Conservation (phyloP, 1,139 yeast species). For the Candida buenavistaensis region DNA sequence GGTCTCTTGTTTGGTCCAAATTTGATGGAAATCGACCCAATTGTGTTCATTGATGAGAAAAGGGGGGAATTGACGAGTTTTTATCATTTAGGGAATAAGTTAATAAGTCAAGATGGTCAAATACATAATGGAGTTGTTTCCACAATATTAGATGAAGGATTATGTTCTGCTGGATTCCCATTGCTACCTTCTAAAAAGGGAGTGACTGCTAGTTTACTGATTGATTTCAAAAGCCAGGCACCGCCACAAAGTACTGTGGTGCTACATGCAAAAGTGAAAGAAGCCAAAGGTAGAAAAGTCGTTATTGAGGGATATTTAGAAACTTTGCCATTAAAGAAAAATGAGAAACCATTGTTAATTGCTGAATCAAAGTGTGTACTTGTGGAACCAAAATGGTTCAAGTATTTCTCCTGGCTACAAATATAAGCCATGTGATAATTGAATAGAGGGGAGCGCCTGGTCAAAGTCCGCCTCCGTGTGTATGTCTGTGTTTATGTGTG, state of each 20-base stretch:
- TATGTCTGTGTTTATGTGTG: too few relatives aligned
- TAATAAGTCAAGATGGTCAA: conserved; percentile 69
- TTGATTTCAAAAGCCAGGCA: conserved; percentile 66
- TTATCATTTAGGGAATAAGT: conserved; percentile 66
- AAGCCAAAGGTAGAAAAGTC: conserved; percentile 77
- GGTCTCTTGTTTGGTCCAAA: conserved; percentile 65
- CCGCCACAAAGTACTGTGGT: conserved; percentile 68
- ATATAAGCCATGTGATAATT: too few relatives aligned
- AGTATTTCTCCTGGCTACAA: conserved; percentile 62
- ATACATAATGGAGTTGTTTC: conserved; percentile 88
- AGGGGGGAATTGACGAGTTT: conserved; percentile 56
- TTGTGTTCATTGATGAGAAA: conserved; percentile 49
- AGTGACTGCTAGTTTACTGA: conserved; percentile 79
- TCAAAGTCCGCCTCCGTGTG: too few relatives aligned
- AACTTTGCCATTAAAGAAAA: conserved; percentile 35
- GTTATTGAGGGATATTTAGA: conserved; percentile 66
- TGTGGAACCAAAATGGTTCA: conserved; percentile 83
- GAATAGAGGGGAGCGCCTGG: too few relatives aligned
- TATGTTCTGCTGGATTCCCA: conserved; percentile 86
- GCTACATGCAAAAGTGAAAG: conserved; percentile 65
- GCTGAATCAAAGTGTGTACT: conserved; percentile 65
- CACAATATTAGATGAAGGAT: conserved; percentile 80
- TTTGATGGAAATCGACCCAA: conserved; percentile 67
- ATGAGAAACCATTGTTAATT: conserved; percentile 31
- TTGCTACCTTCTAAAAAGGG: conserved; percentile 81